These are phyloP conservation scores for Solanum megistacrolobum DNA, from an alignment of 257 asterid genomes.

Conservation along the genomic window DNA sequence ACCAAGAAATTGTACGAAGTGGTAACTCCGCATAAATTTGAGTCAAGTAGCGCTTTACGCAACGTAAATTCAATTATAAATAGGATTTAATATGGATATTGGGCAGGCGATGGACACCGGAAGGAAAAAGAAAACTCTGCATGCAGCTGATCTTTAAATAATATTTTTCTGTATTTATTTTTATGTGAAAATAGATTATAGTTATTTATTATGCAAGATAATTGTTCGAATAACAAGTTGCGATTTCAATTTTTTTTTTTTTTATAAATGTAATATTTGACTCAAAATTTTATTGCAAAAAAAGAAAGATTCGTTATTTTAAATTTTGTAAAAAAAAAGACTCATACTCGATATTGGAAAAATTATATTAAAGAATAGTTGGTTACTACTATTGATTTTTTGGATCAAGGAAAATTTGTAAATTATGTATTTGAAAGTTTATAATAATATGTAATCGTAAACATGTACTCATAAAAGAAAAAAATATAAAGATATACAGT, in stretches of 20 bases:
- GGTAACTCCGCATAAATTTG: not conserved
- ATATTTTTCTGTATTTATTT: too few species aligned
- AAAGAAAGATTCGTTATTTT: too few species aligned
- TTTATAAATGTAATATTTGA: not conserved
- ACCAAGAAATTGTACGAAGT: not conserved
- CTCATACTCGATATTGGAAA: not conserved
- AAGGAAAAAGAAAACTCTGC: not conserved
- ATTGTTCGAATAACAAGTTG: too few species aligned
- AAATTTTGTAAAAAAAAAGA: too few species aligned
- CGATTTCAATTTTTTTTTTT: not conserved
- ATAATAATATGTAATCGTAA: not conserved
- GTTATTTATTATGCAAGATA: not conserved
- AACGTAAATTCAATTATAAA: too few species aligned
- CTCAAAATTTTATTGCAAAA: too few species aligned
- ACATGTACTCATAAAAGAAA: not conserved
- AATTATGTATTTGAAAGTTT: not conserved
- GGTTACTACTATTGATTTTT: not conserved
- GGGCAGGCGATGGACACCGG: not conserved
- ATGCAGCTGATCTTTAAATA: not conserved
- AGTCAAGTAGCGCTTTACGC: not conserved
- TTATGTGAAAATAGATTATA: not conserved
- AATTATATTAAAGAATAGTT: too few species aligned
- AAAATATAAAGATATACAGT: not conserved
- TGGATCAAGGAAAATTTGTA: not conserved
- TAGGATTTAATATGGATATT: not conserved